These are phyloP conservation scores for Nakazawaea pomicola DNA, from an alignment of 805 yeast genomes.

Conservation along the genomic window DNA sequence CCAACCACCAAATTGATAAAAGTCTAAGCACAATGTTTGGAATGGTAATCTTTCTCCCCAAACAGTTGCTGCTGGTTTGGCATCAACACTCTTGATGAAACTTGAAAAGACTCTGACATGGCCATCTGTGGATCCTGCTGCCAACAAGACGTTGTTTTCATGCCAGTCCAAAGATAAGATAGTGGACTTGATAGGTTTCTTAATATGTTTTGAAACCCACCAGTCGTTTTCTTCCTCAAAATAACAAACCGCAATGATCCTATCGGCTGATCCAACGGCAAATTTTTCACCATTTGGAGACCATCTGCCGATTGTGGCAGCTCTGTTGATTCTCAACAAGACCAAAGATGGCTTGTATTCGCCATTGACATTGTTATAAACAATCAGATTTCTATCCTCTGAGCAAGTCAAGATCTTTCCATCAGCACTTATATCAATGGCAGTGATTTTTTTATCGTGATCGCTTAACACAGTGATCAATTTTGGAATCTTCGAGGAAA, in stretches of 20 bases:
- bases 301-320: conserved; percentile 94
- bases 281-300: conserved; percentile 92
- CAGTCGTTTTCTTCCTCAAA: conserved; percentile 95
- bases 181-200: conserved; percentile 89
- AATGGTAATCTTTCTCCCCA: conserved; percentile 98
- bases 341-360: conserved; percentile 83
- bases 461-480: conserved; percentile 66
- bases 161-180: conserved; percentile 87
- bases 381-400: conserved; percentile 96
- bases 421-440: conserved; percentile 83
- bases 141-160: conserved; percentile 82
- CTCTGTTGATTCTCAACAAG: conserved; percentile 85
- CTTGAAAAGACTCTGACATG: conserved; percentile 87
- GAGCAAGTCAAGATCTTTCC: conserved; percentile 95
- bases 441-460: conserved; percentile 92
- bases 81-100: conserved; percentile 82
- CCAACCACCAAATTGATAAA: conserved; percentile 73
- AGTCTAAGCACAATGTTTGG: conserved; percentile 85
- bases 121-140: conserved; percentile 91
- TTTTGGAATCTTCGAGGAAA: conserved; percentile 51
- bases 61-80: conserved; percentile 69
- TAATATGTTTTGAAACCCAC: conserved; percentile 99
- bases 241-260: conserved; percentile 92
- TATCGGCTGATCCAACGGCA: conserved; percentile 95
- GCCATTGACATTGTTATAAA: conserved; percentile 68